Percentiles rank a stretch among this genome's conserved stretches.
phyloP scores from a whole-genome alignment of 495 filamentous ascomycete species.

The Penicillium chermesinum region DNA sequence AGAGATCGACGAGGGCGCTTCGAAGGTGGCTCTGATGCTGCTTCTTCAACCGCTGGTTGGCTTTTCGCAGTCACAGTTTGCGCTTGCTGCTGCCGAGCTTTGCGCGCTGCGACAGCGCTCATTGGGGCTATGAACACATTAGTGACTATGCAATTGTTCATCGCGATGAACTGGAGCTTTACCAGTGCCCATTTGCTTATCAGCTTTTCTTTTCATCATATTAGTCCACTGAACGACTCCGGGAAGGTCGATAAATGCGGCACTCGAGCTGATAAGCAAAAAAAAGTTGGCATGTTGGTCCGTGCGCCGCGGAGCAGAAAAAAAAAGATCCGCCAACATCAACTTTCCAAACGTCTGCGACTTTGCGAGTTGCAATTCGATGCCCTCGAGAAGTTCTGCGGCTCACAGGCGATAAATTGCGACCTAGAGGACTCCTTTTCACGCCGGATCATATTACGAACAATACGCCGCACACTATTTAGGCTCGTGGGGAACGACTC shows the following conservation, averaged over 20 bases:
- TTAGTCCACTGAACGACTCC: conserved; percentile 1
- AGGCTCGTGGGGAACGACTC: not conserved
- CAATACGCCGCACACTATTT: no score
- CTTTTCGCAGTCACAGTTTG: conserved; percentile 17
- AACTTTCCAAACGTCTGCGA: conserved; percentile 11
- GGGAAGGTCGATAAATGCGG: conserved; percentile 19
- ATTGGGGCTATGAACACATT: conserved; percentile 28
- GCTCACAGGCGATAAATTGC: no score
- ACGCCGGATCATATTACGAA: not conserved
- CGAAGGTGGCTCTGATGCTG: conserved; percentile 27
- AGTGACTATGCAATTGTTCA: not conserved
- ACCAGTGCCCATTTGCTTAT: conserved; percentile 39
- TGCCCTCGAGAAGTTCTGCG: no score
- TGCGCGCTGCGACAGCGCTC: conserved; percentile 44
- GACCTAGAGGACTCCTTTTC: not conserved
- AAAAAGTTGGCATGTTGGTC: conserved; percentile 36
- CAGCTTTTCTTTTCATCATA: conserved; percentile 42
- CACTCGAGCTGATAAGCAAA: conserved; percentile 26
- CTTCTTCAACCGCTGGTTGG: conserved; percentile 12
- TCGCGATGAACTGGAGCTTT: conserved; percentile 4
- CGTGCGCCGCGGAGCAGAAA: conserved; percentile 44
- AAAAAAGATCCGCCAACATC: conserved; percentile 34
- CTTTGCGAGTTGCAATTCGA: conserved; percentile 2
- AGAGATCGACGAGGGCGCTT: conserved; percentile 34
- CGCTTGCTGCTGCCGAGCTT: conserved; percentile 40